Base-by-base conservation (phyloP, 352 stramenopile species). In the Globisporangium nunn region DNA sequence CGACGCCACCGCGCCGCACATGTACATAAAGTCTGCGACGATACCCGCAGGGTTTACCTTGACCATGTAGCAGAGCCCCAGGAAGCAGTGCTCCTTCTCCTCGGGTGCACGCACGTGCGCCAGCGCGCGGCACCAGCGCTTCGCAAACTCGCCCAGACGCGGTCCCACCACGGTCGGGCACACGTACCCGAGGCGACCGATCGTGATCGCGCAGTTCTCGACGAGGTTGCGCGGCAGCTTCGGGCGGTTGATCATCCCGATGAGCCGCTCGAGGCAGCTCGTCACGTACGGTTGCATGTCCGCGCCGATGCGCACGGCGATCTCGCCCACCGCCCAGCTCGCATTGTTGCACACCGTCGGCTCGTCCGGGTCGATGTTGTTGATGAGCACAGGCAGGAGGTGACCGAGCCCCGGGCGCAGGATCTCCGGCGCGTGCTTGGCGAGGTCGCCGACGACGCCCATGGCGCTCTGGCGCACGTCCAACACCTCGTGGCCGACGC, bases 271-370 rank as follows among this genome's bases (percentile, higher is more conserved):
- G 46, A 96, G 68, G 51, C 77, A 85, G 39, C 56, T 73, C 57
- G 88, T 73, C 6, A 94, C 82, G 54, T 85, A 96, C 52, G 85
- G 85, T 58, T 88, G 71, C 66, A 96, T 94, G 41, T 92, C 86
- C n/a, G 67, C 66, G 23, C 82, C 83, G 23, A 92, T 85, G 50
- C 88, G 84, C 37, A 95, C 72, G 7, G 88, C 85, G 57, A 96
- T 93, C 66, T 96, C 88, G 11, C 88, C 88, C 12, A 96, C 80
- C 33, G 88, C 91, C 88, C 88, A 96, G 59, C 86, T 96, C 45
- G 88, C 88, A 64, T 96, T 96, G 74, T 96, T 96, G 81, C 88
- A 96, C 52, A 96, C 88, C 6, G 82, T 94, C 41, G 87, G 82
- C 58, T 88, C 73, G 54, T 95, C 83, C 0, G 86, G 80, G 53